Percentiles rank a stretch among this genome's conserved stretches.
phyloP scores from a whole-genome alignment of 371 early-diverging fungal genomes.

The Paraphysoderma sedebokerense region DNA sequence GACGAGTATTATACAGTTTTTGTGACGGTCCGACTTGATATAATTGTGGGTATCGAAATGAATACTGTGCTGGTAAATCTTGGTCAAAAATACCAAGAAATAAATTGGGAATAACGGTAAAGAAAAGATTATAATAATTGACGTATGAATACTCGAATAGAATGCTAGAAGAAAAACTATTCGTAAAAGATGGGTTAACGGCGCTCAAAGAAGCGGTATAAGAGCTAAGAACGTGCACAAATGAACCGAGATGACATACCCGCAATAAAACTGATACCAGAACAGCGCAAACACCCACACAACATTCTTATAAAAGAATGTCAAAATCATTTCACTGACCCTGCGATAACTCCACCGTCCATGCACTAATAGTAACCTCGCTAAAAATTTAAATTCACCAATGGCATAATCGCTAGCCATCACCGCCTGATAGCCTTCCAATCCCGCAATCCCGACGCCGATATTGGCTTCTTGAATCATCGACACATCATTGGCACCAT shows the following conservation, averaged over 20 bases:
- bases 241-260: conserved; percentile 11
- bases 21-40: conserved; percentile 45
- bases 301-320: conserved; percentile 83
- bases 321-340: conserved; percentile 72
- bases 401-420: conserved; percentile 84
- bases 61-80: conserved; percentile 31
- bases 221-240: background rate
- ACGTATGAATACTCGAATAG: conserved; percentile 68
- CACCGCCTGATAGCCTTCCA: conserved; percentile 78
- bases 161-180: conserved; percentile 53
- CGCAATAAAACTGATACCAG: conserved; percentile 71
- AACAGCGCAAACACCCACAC: conserved; percentile 66
- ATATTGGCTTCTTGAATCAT: conserved; percentile 92
- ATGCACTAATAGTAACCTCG: conserved; percentile 58
- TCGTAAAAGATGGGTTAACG: background rate
- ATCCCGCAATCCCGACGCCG: conserved; percentile 84
- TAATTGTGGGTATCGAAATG: conserved; percentile 39
- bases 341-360: conserved; percentile 82
- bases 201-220: background rate
- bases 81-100: conserved; percentile 35
- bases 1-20: conserved; percentile 30
- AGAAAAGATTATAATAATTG: conserved; percentile 60
- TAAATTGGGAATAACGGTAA: conserved; percentile 51
- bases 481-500: conserved; percentile 93
- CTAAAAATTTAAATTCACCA: conserved; percentile 73